These are phyloP conservation scores for Kurtzmaniella cleridarum DNA, from an alignment of 805 yeast species.

Conservation along the genomic window DNA sequence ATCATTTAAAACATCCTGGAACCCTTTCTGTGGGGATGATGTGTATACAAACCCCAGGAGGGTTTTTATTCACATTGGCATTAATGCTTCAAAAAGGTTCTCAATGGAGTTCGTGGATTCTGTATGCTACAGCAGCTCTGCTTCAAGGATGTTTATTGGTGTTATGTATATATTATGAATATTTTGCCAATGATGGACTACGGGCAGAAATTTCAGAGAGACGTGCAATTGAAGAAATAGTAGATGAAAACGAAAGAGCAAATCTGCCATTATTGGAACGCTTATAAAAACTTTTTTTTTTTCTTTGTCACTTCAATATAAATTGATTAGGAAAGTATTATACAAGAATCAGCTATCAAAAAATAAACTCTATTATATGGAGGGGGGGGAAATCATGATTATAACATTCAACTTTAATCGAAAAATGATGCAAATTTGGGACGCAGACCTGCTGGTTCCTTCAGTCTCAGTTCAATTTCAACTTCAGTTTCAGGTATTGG, in stretches of 20 bases:
- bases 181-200: constrained; percentile 18
- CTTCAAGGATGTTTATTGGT: constrained; percentile 57
- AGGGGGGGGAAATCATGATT: background rate
- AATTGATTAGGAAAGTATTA: background rate
- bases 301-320: background rate
- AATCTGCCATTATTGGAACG: background rate
- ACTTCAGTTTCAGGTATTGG: too few relatives aligned
- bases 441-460: too few relatives aligned
- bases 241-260: constrained; percentile 18
- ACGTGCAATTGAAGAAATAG: constrained; percentile 23
- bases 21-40: constrained; percentile 75
- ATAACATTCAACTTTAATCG: background rate
- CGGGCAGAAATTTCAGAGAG: constrained; percentile 22
- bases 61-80: constrained; percentile 72
- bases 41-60: constrained; percentile 88
- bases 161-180: constrained; percentile 54
- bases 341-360: background rate
- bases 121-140: constrained; percentile 66
- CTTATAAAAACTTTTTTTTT: too few relatives aligned
- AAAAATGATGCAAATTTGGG: constrained; percentile 5
- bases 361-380: background rate
- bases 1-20: constrained; percentile 66
- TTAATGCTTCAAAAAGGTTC: constrained; percentile 68
- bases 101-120: constrained; percentile 83
- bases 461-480: background rate